These are phyloP conservation scores for Isatis tinctoria DNA, from an alignment of 345 rosid genomes.

Conservation along the genomic window DNA sequence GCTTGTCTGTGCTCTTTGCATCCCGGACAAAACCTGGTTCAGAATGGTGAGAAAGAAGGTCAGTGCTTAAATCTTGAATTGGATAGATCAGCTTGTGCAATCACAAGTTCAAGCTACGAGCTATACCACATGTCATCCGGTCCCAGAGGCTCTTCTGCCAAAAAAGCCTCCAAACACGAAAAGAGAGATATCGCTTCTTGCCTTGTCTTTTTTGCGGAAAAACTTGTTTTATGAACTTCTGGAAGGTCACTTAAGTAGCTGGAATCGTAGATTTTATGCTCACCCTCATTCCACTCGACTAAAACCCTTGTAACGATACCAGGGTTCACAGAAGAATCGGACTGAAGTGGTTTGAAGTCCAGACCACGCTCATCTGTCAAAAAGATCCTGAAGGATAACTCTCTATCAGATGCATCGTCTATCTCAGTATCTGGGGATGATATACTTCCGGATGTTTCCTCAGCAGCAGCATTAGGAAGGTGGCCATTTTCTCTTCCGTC, in stretches of 20 bases:
- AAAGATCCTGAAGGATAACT: slow-evolving; percentile 47
- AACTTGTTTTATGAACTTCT: slow-evolving; percentile 73
- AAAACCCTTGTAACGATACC: slow-evolving; percentile 45
- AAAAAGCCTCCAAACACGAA: slow-evolving; percentile 92
- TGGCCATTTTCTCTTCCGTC: slow-evolving; percentile 54
- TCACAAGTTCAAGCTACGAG: slow-evolving; percentile 3
- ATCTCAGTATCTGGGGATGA: slow-evolving; percentile 39
- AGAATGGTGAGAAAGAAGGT: slow-evolving; percentile 2
- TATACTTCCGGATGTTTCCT: slow-evolving; percentile 21
- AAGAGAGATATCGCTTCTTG: slow-evolving; percentile 88
- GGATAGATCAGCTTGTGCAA: background rate
- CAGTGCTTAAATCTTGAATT: background rate
- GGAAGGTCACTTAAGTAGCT: slow-evolving; percentile 80
- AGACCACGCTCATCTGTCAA: slow-evolving; percentile 47
- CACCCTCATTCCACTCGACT: slow-evolving; percentile 75
- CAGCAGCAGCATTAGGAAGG: slow-evolving; percentile 11
- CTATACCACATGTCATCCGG: slow-evolving; percentile 97
- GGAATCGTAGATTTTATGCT: slow-evolving; percentile 60
- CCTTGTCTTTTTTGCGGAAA: slow-evolving; percentile 74
- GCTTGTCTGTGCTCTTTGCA: slow-evolving; percentile 99
- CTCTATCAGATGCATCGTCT: slow-evolving; percentile 36
- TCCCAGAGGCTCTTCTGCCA: slow-evolving; percentile 95
- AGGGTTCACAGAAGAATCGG: slow-evolving; percentile 47
- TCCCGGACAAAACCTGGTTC: slow-evolving; percentile 83
- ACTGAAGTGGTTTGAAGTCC: slow-evolving; percentile 43